These are phyloP conservation scores for Metschnikowia dekortorum DNA, from an alignment of 805 yeast genomes.

Conservation along the genomic window DNA sequence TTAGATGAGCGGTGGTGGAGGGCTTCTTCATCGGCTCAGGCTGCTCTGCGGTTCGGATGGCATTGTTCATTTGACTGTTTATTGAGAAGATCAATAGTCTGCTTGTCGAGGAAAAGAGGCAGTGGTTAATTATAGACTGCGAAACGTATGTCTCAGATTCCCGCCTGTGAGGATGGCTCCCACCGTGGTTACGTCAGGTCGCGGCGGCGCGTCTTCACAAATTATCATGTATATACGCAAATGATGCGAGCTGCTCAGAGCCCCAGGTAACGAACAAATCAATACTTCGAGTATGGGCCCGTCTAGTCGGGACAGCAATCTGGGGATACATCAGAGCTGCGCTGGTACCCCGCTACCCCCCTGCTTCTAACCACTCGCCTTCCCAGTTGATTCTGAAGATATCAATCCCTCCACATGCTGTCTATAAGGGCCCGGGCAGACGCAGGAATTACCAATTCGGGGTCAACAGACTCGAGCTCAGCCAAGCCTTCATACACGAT, in stretches of 20 bases:
- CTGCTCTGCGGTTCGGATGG: not conserved
- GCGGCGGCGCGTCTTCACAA: constrained; percentile 1
- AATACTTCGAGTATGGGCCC: too few relatives aligned
- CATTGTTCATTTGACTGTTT: not conserved
- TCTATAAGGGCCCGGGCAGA: constrained; percentile 13
- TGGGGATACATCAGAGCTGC: too few relatives aligned
- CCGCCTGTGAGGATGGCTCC: not conserved
- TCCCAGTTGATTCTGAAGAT: too few relatives aligned
- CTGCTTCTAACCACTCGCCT: too few relatives aligned
- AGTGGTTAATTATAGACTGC: not conserved
- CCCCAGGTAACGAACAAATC: too few relatives aligned
- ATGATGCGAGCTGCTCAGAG: not conserved
- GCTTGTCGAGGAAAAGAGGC: not conserved
- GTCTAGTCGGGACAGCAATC: too few relatives aligned
- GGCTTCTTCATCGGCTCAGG: constrained; percentile 6
- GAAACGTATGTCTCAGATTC: not conserved
- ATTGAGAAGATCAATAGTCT: not conserved
- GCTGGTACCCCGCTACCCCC: too few relatives aligned
- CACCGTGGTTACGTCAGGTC: not conserved
- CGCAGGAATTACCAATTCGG: constrained; percentile 13
- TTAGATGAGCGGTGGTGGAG: constrained; percentile 44
- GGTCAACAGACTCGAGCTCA: constrained; percentile 9
- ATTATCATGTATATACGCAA: not conserved
- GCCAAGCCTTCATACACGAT: constrained; percentile 5
- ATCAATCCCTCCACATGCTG: constrained; percentile 7